These are phyloP conservation scores for Tolypocladium tundrense DNA, from an alignment of 2,329 filamentous ascomycete genomes.

Conservation along the genomic window DNA sequence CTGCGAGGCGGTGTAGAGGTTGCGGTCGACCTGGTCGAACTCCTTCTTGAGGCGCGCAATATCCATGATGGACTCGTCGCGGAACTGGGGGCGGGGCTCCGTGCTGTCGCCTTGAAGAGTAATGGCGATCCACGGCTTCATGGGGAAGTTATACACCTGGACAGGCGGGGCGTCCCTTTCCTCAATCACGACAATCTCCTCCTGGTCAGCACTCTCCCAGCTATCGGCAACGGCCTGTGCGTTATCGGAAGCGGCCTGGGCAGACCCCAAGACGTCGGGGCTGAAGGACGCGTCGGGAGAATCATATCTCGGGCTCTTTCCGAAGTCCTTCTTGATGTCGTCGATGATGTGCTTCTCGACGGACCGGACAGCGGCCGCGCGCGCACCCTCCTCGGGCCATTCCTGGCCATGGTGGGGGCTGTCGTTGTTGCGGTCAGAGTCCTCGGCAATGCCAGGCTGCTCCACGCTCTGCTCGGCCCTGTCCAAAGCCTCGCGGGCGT, in stretches of 20 bases:
- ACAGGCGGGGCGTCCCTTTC: conserved; percentile 56
- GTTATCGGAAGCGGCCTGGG: conserved; percentile 43
- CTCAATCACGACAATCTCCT: conserved; percentile 54
- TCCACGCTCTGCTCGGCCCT: conserved; percentile 40
- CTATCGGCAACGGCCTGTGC: conserved; percentile 62
- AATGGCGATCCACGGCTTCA: conserved; percentile 93
- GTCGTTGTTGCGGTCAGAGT: background rate
- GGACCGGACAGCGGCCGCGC: conserved; percentile 2
- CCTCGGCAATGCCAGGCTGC: conserved; percentile 29
- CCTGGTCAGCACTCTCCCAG: conserved; percentile 81
- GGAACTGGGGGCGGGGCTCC: conserved; percentile 53
- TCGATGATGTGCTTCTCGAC: conserved; percentile 8
- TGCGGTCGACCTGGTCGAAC: conserved; percentile 94
- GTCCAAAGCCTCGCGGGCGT: conserved; percentile 56
- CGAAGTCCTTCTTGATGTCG: conserved; percentile 40
- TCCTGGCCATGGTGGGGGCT: background rate
- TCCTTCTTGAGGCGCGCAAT: conserved; percentile 95
- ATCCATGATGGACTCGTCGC: conserved; percentile 75
- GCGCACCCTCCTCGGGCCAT: background rate
- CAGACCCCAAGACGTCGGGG: conserved; percentile 39
- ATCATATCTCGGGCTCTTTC: conserved; percentile 33
- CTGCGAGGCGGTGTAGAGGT: conserved; percentile 78
- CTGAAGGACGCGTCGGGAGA: conserved; percentile 32
- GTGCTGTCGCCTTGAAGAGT: conserved; percentile 52
- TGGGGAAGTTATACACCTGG: conserved; percentile 87